phyloP scores from a whole-genome alignment of 208 protist species.

The Trypanosoma scelopori region DNA sequence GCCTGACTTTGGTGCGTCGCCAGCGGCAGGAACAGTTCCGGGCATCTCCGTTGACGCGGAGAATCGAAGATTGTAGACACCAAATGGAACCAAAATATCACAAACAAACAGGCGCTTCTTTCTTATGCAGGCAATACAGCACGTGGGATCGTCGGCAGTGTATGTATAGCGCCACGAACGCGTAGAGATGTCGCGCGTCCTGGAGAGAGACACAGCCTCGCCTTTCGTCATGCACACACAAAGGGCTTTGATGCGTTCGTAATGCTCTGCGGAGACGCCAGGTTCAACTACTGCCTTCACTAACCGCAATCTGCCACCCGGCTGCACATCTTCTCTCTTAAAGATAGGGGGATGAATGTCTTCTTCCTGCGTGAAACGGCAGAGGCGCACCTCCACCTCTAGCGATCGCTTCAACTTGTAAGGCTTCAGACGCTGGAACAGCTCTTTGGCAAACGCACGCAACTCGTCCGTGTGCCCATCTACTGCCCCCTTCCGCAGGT shows the following conservation, averaged over 20 bases:
- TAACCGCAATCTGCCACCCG: conserved; percentile 4
- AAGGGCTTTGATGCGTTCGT: conserved; percentile 35
- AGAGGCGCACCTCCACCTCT: conserved; percentile 76
- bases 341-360: not conserved
- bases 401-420: conserved; percentile 32
- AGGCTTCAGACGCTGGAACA: conserved; percentile 35
- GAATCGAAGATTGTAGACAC: conserved; percentile 70
- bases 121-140: conserved; percentile 29
- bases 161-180: conserved; percentile 54
- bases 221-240: not conserved
- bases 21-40: not conserved
- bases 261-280: conserved; percentile 34
- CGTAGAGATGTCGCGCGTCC: conserved; percentile 56
- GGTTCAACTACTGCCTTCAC: conserved; percentile 18
- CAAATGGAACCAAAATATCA: conserved; percentile 58
- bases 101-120: conserved; percentile 61
- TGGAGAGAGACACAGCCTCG: conserved; percentile 1
- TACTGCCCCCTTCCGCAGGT: not conserved
- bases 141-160: conserved; percentile 6
- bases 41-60: conserved; percentile 42
- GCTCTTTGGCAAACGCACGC: conserved; percentile 16
- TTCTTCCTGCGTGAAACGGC: conserved; percentile 26
- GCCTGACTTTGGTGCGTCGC: not conserved
- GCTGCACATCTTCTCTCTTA: not conserved
- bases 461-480: not conserved